Evolutionary conservation across 306 rosid species (phyloP).

Genomic region (Psophocarpus tetragonolobus): DNA sequence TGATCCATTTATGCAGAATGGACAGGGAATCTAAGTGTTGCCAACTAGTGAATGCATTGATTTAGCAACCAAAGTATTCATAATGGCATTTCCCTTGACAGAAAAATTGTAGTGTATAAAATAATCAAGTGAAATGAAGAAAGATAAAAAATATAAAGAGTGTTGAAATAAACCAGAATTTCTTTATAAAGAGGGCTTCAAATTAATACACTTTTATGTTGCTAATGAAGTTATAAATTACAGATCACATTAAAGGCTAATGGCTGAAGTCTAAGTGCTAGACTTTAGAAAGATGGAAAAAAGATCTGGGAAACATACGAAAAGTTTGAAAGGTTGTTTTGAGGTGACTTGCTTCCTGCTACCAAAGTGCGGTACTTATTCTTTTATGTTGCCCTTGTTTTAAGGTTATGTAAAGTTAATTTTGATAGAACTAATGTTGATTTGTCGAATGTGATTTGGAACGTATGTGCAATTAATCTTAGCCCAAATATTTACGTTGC

Average conservation of each 20-base stretch:
- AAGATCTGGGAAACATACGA: neutral
- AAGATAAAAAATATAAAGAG: neutral
- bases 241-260: neutral
- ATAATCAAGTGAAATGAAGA: no score
- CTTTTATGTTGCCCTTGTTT: neutral
- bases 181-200: neutral
- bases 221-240: no score
- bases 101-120: neutral
- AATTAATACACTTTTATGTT: neutral
- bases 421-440: neutral
- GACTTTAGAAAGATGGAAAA: neutral
- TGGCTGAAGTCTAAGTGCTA: neutral
- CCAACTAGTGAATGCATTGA: neutral
- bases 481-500: neutral
- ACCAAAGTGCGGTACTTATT: no score
- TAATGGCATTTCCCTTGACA: neutral
- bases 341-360: neutral
- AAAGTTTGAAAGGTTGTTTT: neutral
- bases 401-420: neutral
- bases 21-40: neutral
- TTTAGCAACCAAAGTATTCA: neutral
- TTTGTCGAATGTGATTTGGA: neutral
- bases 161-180: neutral
- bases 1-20: neutral
- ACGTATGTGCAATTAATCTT: neutral